phyloP scores from a whole-genome alignment of 108 stramenopile species.

The Nitzschia sp. region DNA sequence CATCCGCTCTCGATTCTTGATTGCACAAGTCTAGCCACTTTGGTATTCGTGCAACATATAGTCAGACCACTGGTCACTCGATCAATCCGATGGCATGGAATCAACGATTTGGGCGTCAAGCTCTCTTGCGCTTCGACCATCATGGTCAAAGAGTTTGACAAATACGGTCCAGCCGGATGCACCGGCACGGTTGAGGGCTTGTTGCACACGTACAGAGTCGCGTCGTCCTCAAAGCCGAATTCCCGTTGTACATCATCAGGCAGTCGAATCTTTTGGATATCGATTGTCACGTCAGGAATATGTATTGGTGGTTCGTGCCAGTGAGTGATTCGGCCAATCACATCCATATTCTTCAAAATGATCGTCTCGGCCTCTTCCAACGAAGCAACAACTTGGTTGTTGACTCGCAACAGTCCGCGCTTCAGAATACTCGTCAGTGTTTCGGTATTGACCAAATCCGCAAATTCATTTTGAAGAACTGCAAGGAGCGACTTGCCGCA shows the following conservation, averaged over 20 bases:
- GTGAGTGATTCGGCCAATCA: slow-evolving; percentile 61
- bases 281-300: slow-evolving; percentile 47
- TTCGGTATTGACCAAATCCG: slow-evolving; percentile 31
- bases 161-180: slow-evolving; percentile 83
- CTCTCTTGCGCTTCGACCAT: slow-evolving; percentile 81
- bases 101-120: slow-evolving; percentile 55
- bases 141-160: slow-evolving; percentile 72
- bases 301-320: slow-evolving; percentile 85
- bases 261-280: slow-evolving; percentile 51
- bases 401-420: slow-evolving; percentile 61
- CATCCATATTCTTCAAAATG: slow-evolving; percentile 71
- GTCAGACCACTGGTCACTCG: slow-evolving; percentile 79
- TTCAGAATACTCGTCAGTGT: slow-evolving; percentile 37
- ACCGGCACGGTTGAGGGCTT: slow-evolving; percentile 82
- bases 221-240: slow-evolving; percentile 11
- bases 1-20: slow-evolving; percentile 36
- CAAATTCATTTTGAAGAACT: slow-evolving; percentile 65
- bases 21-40: slow-evolving; percentile 67
- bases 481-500: slow-evolving; percentile 54
- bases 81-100: slow-evolving; percentile 83
- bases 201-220: slow-evolving; percentile 60
- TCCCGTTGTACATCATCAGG: slow-evolving; percentile 39
- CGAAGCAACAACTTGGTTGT: slow-evolving; percentile 40
- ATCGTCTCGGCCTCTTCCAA: slow-evolving; percentile 24
- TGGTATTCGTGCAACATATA: slow-evolving; percentile 56